A percentile compares a stretch with the other conserved stretches of the same genome.
These are phyloP conservation scores for Populus tremula DNA, from an alignment of 345 rosid genomes.

Conservation along the genomic window DNA sequence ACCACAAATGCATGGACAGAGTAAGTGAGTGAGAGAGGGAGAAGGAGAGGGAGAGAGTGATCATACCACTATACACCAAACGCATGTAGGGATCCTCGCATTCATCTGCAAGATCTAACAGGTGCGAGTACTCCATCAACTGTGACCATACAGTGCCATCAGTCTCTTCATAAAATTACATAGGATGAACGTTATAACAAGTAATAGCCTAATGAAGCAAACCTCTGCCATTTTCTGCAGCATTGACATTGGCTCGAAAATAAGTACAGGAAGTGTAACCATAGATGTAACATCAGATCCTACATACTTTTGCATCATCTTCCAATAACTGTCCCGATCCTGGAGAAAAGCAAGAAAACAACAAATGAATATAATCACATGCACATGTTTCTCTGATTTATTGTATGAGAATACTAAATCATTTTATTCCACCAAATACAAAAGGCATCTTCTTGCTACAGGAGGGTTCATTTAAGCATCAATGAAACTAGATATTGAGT, in stretches of 20 bases:
- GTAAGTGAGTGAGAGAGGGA: background rate
- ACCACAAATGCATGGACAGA: background rate
- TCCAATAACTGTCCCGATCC: conserved; percentile 93
- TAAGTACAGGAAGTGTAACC: conserved; percentile 92
- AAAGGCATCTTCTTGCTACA: background rate
- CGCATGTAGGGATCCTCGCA: conserved; percentile 88
- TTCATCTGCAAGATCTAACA: conserved; percentile 82
- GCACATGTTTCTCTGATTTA: background rate
- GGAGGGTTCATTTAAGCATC: background rate
- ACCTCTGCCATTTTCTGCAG: conserved; percentile 97
- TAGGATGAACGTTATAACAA: background rate
- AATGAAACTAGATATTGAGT: background rate
- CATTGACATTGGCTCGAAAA: conserved; percentile 95
- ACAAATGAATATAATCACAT: background rate
- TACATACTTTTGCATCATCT: conserved; percentile 87
- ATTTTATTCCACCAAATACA: background rate
- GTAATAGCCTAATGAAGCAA: conserved; percentile 13
- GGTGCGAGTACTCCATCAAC: conserved; percentile 86
- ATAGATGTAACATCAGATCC: conserved; percentile 87
- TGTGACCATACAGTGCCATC: conserved; percentile 21
- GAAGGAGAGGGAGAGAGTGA: background rate
- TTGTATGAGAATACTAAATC: background rate
- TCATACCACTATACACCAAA: conserved; percentile 80
- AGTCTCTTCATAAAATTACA: background rate
- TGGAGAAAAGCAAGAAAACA: conserved; percentile 21